Evolutionary conservation across 257 asterid species (phyloP).

Genomic region (Solanum sparsipilum): DNA sequence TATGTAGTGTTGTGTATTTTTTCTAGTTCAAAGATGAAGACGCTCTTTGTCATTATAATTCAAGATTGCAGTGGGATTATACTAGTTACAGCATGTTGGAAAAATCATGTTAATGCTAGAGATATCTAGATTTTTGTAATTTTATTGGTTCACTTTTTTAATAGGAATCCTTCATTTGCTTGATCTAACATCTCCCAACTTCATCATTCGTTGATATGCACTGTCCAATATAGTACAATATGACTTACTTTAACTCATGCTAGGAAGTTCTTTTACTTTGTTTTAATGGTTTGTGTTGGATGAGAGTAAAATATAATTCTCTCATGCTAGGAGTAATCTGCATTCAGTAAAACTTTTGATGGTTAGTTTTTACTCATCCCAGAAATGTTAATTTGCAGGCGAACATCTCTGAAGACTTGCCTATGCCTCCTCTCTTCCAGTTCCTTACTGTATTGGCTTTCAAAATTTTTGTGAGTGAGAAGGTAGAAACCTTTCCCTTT

Average conservation of each 20-base stretch:
- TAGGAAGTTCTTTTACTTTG: background rate
- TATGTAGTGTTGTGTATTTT: background rate
- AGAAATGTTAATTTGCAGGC: conserved; percentile 36
- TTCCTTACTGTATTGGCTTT: conserved; percentile 84
- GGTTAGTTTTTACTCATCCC: conserved; percentile 3
- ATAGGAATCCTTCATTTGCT: background rate
- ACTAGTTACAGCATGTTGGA: background rate
- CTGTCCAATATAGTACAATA: background rate
- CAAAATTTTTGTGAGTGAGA: conserved; percentile 60
- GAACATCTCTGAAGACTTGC: conserved; percentile 54
- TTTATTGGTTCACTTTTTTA: background rate
- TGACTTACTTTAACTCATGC: background rate
- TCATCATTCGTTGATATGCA: background rate
- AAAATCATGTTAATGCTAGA: background rate
- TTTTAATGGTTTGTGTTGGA: background rate
- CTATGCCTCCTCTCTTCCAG: conserved; percentile 95
- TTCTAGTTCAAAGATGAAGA: background rate
- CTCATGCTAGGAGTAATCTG: background rate
- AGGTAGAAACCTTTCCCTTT: conserved; percentile 27
- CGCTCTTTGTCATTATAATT: background rate
- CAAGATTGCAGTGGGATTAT: background rate
- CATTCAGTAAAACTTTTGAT: background rate
- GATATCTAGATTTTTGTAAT: background rate
- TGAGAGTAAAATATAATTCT: background rate
- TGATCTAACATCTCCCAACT: background rate